Conservation (phyloP, 1,139 yeast species). For the Meyerozyma carpophila region DNA sequence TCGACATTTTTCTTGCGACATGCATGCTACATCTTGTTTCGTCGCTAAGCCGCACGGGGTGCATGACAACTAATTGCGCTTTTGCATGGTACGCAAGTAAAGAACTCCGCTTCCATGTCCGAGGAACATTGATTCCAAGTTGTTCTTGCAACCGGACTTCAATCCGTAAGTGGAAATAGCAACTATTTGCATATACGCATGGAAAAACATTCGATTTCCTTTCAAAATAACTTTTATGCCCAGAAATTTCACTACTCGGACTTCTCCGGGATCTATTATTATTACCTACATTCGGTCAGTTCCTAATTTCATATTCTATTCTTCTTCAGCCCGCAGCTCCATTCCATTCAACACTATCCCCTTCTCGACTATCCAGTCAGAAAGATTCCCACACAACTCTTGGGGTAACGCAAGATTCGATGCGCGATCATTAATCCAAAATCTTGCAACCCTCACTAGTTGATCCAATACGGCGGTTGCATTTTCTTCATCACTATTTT, state of each 20-base stretch:
- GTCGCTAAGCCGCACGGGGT: neutral
- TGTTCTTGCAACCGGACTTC: too few species aligned
- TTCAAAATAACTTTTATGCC: too few species aligned
- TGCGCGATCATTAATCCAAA: conserved; percentile 28
- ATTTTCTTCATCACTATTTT: conserved; percentile 8
- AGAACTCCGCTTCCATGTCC: neutral
- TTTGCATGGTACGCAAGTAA: neutral
- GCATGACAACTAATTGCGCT: neutral
- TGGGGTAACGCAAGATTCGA: conserved; percentile 16
- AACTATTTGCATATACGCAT: neutral
- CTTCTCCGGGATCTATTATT: neutral
- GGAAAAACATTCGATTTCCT: neutral
- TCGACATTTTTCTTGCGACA: neutral
- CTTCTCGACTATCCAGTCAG: conserved; percentile 27
- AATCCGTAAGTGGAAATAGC: neutral
- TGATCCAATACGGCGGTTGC: conserved; percentile 17
- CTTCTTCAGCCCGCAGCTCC: conserved; percentile 12
- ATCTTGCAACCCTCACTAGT: conserved; percentile 21
- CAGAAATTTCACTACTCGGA: too few species aligned
- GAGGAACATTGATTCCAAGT: too few species aligned
- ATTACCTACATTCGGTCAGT: neutral
- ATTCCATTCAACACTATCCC: conserved; percentile 31
- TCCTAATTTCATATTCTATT: conserved; percentile 4
- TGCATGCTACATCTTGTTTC: neutral
- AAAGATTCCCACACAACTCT: conserved; percentile 23